Evolutionary conservation across 208 protist genomes (phyloP), one percentile per base, ranked within the genome.

Genomic region (Trypanosoma platydactyli): DNA sequence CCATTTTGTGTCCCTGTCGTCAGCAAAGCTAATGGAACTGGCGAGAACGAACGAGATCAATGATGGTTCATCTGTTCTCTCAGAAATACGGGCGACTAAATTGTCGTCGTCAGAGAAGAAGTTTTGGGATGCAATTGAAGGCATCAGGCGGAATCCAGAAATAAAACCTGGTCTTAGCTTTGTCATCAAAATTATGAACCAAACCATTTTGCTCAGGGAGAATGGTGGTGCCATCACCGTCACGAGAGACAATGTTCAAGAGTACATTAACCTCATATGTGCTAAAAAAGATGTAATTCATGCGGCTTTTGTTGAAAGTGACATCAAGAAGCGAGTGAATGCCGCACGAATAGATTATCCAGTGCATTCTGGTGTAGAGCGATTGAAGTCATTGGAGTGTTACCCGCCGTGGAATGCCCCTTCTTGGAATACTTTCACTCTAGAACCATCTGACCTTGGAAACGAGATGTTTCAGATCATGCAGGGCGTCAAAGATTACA

Each of bases 401-500:
- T 50, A 67, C 33, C 61, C 61, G 29, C 61, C 61, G 49, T 35
- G 56, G 38, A 58, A 67, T 38, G 42, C 61, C 25, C 49, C 20
- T n/a, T n/a, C 35, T 30, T 74, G 68, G 68, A 74, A 74, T 48
- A 61, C 20, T 16, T 74, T 74, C 41, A 49, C 38, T 9, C 30
- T 74, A 33, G 58, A 55, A 1, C 29, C 51, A 13, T 33, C 33
- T 33, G 61, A 67, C 50, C 20, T 40, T 15, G 38, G 29, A 0
- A 58, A 41, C 41, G 50, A 58, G 35, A 33, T 58, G 4, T 67
- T 55, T 38, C 30, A 58, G 5, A 64, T 64, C 9, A n/a, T 54
- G 30, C 44, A 64, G 38, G 33, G 25, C 52, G 52, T 64, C n/a
- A 1, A n/a, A 51, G 16, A 16, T 2, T 42, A 40, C 20, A 54